A percentile compares a stretch with the other conserved stretches of the same genome.
Evolutionary conservation across 169 alveolate species (phyloP).

Genomic region (Cryptosporidium felis): DNA sequence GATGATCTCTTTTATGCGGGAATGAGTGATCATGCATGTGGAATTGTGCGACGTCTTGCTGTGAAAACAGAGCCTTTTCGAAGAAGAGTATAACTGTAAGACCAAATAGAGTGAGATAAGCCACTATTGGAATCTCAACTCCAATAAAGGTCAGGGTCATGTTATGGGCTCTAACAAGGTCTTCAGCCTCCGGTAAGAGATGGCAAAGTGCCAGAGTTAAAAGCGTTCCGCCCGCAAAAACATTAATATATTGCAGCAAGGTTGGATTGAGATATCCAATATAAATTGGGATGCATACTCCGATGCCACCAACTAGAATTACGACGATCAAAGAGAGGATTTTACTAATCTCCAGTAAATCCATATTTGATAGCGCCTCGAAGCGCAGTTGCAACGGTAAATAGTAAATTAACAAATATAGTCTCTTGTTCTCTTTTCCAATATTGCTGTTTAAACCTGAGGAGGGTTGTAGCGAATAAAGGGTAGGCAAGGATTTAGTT

Average conservation of each 20-base stretch:
- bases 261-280: slow-evolving; percentile 51
- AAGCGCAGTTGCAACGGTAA: too few species aligned
- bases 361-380: too few species aligned
- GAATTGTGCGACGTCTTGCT: slow-evolving; percentile 56
- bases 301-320: slow-evolving; percentile 44
- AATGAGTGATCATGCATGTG: slow-evolving; percentile 70
- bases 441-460: too few species aligned
- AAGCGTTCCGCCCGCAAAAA: slow-evolving; percentile 65
- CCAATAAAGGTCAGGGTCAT: slow-evolving; percentile 1
- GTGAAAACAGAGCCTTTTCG: slow-evolving; percentile 56
- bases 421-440: too few species aligned
- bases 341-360: slow-evolving; percentile 25
- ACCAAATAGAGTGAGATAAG: slow-evolving; percentile 56
- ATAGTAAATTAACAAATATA: too few species aligned
- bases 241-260: slow-evolving; percentile 62
- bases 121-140: slow-evolving; percentile 44
- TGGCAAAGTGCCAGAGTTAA: slow-evolving; percentile 52
- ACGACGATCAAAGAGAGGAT: slow-evolving; percentile 37
- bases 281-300: slow-evolving; percentile 64
- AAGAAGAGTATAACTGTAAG: slow-evolving; percentile 49
- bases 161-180: slow-evolving; percentile 4
- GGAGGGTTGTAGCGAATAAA: too few species aligned
- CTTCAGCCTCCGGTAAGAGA: slow-evolving; percentile 62
- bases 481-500: too few species aligned
- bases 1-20: slow-evolving; percentile 68